Base-by-base conservation (phyloP, 2,329 filamentous ascomycete species). In the Colletotrichum brevisporum region DNA sequence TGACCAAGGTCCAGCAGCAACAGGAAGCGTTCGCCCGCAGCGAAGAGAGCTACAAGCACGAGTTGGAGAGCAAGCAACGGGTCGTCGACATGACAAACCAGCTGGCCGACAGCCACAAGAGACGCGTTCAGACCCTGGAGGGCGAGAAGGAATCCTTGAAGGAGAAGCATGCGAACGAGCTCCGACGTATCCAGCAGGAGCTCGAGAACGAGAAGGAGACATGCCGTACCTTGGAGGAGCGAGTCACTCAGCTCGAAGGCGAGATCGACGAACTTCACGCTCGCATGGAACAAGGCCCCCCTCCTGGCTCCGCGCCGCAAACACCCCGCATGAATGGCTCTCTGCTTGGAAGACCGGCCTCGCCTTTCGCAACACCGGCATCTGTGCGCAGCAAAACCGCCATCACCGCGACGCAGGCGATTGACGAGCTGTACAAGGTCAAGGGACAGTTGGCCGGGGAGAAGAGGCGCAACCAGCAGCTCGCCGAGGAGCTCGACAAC, bases 41-140 rank as follows among this genome's bases (percentile, higher is more conserved):
- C n/a, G 91, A 97, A 70, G 92, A 98, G 77, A 91, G 92, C 70
- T 97, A 96, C 84, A 90, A 92, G 74, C 91, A 95, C 64, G 95
- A 98, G 78, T 85, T 97, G 8, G 94, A 97, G 72, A 92, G 92
- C 71, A 90, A 92, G 27, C 90, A 89, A 67, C 90, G 96, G 52
- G 86, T 99, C 21, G 93, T 94, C 2, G 92, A 97, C 71, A 87
- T 97, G 76, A 93, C 94, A 73, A 88, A 93, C 67, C 91, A 95
- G 75, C 90, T 92, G 61, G 90, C 92, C 39, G 86, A 91, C 66
- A 93, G 92, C 15, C 89, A 93, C 74, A 89, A 90, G 76, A 88
- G 89, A 67, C 89, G 92, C 56, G 83, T 94, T 15, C 88, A 90
- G 68, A 91, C 94, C 57, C 85, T 95, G 27, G 90, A 94, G 76